Evolutionary conservation across 108 stramenopile genomes (phyloP).

Genomic region (Nitzschia inconspicua): DNA sequence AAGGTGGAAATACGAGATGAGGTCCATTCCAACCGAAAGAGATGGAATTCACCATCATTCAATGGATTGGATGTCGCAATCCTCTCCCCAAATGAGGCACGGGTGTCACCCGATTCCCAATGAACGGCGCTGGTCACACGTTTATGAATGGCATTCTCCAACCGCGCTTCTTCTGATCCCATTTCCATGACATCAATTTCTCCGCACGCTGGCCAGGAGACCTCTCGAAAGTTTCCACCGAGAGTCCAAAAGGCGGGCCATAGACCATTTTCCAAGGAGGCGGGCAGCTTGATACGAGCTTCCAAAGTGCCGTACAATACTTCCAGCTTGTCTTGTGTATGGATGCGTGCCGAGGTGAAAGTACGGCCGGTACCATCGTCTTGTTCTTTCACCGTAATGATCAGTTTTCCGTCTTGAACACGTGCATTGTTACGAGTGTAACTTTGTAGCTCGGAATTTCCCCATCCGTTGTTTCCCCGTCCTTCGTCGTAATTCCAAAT

Average conservation of each 20-base stretch:
- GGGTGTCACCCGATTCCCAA: slow-evolving; percentile 6
- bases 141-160: slow-evolving; percentile 8
- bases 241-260: slow-evolving; percentile 63
- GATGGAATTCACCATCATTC: slow-evolving; percentile 12
- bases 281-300: slow-evolving; percentile 20
- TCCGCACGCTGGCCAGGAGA: slow-evolving; percentile 47
- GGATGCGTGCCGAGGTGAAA: slow-evolving; percentile 38
- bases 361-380: slow-evolving; percentile 1
- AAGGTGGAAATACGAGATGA: slow-evolving; percentile 5
- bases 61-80: neutral
- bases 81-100: neutral
- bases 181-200: slow-evolving; percentile 70
- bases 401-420: slow-evolving; percentile 7
- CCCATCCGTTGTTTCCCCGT: slow-evolving; percentile 22
- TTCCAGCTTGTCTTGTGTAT: slow-evolving; percentile 13
- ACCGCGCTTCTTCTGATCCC: slow-evolving; percentile 12
- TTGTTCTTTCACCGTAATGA: slow-evolving; percentile 8
- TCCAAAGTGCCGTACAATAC: slow-evolving; percentile 33
- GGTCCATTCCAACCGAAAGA: slow-evolving; percentile 20
- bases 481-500: slow-evolving; percentile 29
- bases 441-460: slow-evolving; percentile 25
- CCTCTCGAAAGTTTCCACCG: slow-evolving; percentile 34
- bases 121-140: slow-evolving; percentile 11
- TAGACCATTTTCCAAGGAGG: slow-evolving; percentile 23
- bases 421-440: slow-evolving; percentile 18